Evolutionary conservation across 1,284 basidiomycete species (phyloP).

Genomic region (Lignosus rhinocerotis): DNA sequence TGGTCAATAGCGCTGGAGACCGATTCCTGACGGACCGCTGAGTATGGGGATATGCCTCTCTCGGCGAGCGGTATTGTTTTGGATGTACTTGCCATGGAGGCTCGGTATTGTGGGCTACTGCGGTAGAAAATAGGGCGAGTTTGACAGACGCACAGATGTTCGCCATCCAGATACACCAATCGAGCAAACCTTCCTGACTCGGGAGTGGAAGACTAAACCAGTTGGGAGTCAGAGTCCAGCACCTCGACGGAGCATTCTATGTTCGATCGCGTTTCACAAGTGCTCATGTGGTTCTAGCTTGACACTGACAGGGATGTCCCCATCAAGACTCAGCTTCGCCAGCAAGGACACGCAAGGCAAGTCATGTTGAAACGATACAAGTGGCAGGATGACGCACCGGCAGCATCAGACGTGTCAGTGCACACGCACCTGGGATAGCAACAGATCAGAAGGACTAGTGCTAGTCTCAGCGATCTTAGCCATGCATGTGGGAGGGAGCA

Average conservation of each 20-base stretch:
- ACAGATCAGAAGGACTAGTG: slow-evolving; percentile 15
- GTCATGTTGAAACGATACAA: not conserved
- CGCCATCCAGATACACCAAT: too few species aligned
- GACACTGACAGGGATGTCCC: not conserved
- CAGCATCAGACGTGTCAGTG: slow-evolving; percentile 6
- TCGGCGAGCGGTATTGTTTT: too few species aligned
- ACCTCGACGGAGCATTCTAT: not conserved
- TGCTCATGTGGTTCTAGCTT: not conserved
- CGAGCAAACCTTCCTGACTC: too few species aligned
- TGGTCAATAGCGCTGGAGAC: too few species aligned
- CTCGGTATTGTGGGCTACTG: too few species aligned
- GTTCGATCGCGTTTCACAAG: not conserved
- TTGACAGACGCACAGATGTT: too few species aligned
- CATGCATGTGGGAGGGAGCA: not conserved
- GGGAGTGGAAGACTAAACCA: too few species aligned
- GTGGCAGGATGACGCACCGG: not conserved
- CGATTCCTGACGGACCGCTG: too few species aligned
- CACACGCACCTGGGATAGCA: not conserved
- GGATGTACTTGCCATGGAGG: too few species aligned
- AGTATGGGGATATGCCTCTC: too few species aligned
- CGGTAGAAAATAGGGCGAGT: too few species aligned
- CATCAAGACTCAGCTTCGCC: not conserved
- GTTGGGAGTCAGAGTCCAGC: not conserved
- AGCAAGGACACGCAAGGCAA: not conserved
- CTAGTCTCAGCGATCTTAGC: not conserved